Evolutionary conservation across 2,329 filamentous ascomycete species (phyloP).

Genomic region (Fusarium tupiense): DNA sequence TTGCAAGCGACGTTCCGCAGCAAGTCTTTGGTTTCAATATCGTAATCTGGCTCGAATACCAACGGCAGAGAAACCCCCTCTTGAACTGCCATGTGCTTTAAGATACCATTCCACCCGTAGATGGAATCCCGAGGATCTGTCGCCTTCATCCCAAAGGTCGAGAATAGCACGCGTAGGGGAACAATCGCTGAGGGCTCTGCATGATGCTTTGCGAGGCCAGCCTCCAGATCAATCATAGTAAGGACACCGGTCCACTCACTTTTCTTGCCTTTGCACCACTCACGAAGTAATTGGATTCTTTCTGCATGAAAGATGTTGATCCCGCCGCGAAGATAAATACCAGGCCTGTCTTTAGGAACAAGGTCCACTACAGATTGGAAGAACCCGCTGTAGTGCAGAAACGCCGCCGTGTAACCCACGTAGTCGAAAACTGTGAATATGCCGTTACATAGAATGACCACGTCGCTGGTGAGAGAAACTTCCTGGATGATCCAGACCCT

Average conservation of each 20-base stretch:
- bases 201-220: not conserved
- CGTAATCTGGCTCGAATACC: not conserved
- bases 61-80: rapidly evolving
- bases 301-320: not conserved
- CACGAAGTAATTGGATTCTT: not conserved
- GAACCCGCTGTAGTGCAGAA: not conserved
- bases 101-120: not conserved
- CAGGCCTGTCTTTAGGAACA: not conserved
- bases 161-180: not conserved
- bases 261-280: conserved; percentile 2
- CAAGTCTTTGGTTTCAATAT: not conserved
- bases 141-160: not conserved
- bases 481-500: not conserved
- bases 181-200: not conserved
- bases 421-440: not conserved
- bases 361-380: not conserved
- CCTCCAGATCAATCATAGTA: not conserved
- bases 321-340: not conserved
- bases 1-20: not conserved
- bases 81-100: not conserved
- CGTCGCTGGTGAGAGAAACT: not conserved
- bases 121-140: not conserved
- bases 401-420: not conserved
- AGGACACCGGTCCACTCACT: not conserved
- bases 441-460: not conserved